Conservation (phyloP, 208 protist species). For the Polymyxa betae region DNA sequence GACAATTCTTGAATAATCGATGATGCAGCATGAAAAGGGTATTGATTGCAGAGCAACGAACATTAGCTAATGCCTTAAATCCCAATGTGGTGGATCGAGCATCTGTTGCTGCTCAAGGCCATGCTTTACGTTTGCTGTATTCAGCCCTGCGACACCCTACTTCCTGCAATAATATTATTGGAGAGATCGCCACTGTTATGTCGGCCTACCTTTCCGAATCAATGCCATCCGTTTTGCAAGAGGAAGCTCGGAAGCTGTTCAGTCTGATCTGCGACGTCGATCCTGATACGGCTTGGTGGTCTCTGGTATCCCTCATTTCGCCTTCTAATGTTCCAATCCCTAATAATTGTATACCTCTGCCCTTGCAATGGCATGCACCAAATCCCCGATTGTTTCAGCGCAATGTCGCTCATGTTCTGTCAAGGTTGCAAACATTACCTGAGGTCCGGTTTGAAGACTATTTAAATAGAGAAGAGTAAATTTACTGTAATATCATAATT, state of each 20-base stretch:
- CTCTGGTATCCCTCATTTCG: not conserved
- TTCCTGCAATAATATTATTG: not conserved
- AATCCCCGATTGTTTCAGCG: not conserved
- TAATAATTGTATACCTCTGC: not conserved
- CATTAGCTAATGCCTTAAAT: not conserved
- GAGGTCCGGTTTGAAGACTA: slow-evolving; percentile 33
- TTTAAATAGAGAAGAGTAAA: too few relatives aligned
- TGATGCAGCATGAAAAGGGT: not conserved
- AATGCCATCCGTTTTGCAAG: not conserved
- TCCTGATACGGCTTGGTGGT: slow-evolving; percentile 13
- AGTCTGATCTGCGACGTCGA: not conserved
- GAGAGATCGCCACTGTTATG: not conserved
- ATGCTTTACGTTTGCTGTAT: not conserved
- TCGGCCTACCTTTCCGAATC: not conserved
- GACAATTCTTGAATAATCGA: too few relatives aligned
- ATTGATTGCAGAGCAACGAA: not conserved
- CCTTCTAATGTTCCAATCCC: not conserved
- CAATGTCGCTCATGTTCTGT: not conserved
- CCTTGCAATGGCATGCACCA: not conserved
- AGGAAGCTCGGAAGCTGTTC: not conserved
- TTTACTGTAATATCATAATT: too few relatives aligned
- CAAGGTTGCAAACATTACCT: not conserved
- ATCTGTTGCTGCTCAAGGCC: not conserved
- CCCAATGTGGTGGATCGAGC: not conserved
- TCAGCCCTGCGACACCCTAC: not conserved